Evolutionary conservation across 331 rosid genomes (phyloP).

Genomic region (Arachis monticola): DNA sequence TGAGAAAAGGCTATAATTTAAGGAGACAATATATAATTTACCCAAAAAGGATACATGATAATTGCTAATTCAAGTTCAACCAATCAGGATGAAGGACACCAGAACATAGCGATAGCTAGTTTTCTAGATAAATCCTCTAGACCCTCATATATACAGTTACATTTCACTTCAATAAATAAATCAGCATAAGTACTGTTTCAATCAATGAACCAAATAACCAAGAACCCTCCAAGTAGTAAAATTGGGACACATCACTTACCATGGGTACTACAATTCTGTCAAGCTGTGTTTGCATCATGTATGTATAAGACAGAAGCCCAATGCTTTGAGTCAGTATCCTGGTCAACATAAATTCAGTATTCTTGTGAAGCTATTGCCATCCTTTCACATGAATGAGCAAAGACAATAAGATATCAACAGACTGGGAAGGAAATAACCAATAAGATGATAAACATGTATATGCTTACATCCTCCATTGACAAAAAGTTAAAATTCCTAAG

Average conservation of each 20-base stretch:
- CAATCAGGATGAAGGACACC: background rate
- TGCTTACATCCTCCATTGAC: background rate
- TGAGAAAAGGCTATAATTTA: background rate
- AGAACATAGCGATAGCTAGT: conserved; percentile 1
- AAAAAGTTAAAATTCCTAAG: conserved; percentile 21
- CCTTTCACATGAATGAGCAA: background rate
- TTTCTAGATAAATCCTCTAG: background rate
- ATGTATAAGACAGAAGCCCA: conserved; percentile 89
- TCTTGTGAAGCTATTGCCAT: background rate
- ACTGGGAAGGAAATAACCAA: conserved; percentile 2
- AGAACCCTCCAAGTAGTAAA: conserved; percentile 21
- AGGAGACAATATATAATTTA: background rate
- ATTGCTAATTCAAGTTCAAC: background rate
- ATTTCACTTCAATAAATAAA: conserved; percentile 4
- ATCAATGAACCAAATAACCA: conserved; percentile 14
- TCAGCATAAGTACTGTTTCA: conserved; percentile 12
- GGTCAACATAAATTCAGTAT: conserved; percentile 37
- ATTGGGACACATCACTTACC: conserved; percentile 64
- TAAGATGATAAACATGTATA: background rate
- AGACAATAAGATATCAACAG: conserved; percentile 7
- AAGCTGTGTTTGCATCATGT: conserved; percentile 61
- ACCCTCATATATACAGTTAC: conserved; percentile 1
- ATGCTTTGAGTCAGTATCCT: conserved; percentile 77
- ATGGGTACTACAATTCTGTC: conserved; percentile 90
- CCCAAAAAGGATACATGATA: background rate